phyloP scores from a whole-genome alignment of 108 stramenopile genomes.

The Nannochloropsis oceanica region DNA sequence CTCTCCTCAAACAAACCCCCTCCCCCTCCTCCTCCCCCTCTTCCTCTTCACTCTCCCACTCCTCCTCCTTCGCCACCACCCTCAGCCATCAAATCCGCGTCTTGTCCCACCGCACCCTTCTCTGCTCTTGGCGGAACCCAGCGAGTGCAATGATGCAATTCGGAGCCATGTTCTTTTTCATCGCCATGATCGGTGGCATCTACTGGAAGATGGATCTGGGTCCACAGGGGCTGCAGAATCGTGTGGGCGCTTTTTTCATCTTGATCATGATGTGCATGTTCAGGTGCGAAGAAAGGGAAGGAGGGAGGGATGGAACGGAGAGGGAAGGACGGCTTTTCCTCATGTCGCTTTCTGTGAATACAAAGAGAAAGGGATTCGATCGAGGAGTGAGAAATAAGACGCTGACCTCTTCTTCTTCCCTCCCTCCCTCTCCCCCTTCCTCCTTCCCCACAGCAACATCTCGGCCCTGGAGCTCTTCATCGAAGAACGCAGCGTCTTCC shows the following conservation, averaged over 20 bases:
- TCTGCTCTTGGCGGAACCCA: neutral
- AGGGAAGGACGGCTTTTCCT: neutral
- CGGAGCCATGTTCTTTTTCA: neutral
- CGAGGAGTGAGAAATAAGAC: neutral
- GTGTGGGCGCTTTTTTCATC: neutral
- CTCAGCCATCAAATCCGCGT: neutral
- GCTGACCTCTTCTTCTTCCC: neutral
- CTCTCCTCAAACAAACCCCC: neutral
- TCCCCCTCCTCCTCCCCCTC: neutral
- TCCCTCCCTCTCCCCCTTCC: neutral
- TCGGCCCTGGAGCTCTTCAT: neutral
- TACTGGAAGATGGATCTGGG: neutral
- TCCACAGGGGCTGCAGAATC: neutral
- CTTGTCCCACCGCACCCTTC: neutral
- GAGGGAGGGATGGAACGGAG: neutral
- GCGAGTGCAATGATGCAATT: neutral
- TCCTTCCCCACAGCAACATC: neutral
- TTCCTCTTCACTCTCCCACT: neutral
- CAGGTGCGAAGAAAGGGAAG: neutral
- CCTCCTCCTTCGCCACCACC: neutral
- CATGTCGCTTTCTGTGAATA: neutral
- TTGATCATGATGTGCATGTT: neutral
- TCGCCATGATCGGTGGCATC: neutral
- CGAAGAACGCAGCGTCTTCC: neutral
- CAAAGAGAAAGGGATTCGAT: neutral